Conservation (phyloP, 306 rosid species). For the Pachyrhizus erosus region DNA sequence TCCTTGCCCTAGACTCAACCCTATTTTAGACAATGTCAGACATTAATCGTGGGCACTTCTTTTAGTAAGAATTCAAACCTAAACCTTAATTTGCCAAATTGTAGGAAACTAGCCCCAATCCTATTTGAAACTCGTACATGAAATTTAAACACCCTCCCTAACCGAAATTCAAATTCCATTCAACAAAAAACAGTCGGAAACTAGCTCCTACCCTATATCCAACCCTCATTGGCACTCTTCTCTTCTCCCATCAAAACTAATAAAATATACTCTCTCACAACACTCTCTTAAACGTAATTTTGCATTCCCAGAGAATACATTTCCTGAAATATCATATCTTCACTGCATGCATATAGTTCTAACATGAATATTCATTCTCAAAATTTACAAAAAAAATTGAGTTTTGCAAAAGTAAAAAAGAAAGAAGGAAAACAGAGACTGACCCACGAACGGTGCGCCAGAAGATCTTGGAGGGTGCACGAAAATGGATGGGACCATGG, state of each 20-base stretch:
- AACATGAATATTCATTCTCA: too few relatives aligned
- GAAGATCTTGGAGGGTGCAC: constrained; percentile 77
- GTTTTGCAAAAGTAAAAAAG: not conserved
- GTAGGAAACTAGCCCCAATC: too few relatives aligned
- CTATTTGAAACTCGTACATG: too few relatives aligned
- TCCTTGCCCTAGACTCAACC: not conserved
- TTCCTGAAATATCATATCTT: too few relatives aligned
- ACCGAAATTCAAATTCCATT: not conserved
- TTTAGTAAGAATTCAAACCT: not conserved
- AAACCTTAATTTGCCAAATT: too few relatives aligned
- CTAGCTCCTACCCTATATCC: not conserved
- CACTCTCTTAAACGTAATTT: too few relatives aligned
- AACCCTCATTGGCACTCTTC: too few relatives aligned
- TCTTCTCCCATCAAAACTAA: not conserved
- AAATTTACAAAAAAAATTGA: too few relatives aligned
- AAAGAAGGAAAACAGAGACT: too few relatives aligned
- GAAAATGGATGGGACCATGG: constrained; percentile 81
- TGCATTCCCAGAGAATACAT: too few relatives aligned
- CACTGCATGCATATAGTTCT: too few relatives aligned
- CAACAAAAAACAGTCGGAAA: not conserved
- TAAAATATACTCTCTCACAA: too few relatives aligned
- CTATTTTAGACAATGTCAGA: not conserved
- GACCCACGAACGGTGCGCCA: constrained; percentile 91
- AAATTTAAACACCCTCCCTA: not conserved
- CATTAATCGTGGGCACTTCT: not conserved